Base-by-base conservation (phyloP, 2,329 filamentous ascomycete genomes). In the Aspergillus sp. region DNA sequence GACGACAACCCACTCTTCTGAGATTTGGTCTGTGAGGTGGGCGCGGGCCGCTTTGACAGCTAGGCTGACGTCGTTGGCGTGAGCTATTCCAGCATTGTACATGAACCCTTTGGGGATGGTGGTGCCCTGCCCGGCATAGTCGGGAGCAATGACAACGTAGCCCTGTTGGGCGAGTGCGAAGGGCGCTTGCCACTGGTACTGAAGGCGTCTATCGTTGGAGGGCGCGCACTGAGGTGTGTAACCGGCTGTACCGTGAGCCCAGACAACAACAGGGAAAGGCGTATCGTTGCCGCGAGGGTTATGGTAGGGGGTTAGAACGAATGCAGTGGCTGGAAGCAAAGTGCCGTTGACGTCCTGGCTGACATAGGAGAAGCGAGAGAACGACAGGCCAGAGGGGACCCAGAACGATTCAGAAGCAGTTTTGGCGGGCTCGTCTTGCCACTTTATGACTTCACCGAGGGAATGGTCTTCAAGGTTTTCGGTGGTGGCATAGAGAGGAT, bases 341-440 rank as follows among this genome's bases (percentile, higher is more conserved):
- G 75, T 76, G 3, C 78, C 77, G 56, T 82, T 80, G 21, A 77
- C 59, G n/a, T 73, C 76, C 19, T 70, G 73, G 0, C 79, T 79
- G 19, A 76, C 76, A 68, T 81, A 84, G 3, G 82, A 60, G 59
- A 84, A 75, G 14, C 81, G 76, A 2, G 80, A 83, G 44, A 84
- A 52, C 25, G 64, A 61, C 2, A 58, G 63, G 23, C 58, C 62
- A 7, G 57, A 51, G 4, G 63, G 63, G 8, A 64, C 54, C n/a
- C 12, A 37, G n/a, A 17, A 49, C 2, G 31, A 23, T 11, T 9
- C 17, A 3, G 46, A 49, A 6, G 33, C 31, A n/a, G 33, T 11
- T 2, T 9, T 19, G 2, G 17, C 19, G 3, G 33, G 11, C 12
- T 23, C 31, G 19, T 49, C 19, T 19, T 49, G 31, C 46, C 46